Evolutionary conservation across 1,284 basidiomycete species (phyloP), one percentile per base, ranked within the genome.

Genomic region (Tylopilus sp.): DNA sequence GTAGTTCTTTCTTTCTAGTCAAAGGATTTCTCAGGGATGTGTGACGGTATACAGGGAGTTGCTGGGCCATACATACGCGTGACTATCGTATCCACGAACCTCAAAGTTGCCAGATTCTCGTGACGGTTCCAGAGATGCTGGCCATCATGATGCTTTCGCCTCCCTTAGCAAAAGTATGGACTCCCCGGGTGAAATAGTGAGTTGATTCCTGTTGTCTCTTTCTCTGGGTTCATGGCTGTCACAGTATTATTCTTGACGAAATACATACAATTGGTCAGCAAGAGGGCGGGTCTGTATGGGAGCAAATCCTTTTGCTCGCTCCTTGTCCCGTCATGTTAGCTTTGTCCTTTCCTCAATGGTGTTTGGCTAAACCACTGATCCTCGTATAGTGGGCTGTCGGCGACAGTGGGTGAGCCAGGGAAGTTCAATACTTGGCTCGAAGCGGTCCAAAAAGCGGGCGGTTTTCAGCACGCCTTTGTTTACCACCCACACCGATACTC

Each of bases 231-330:
- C 18, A 57, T 6, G 10, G 26, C 12, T 40, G 21, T 45, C 23
- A 15, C 15, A 83, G 82, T n/a, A 82, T 87, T 47, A 79, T 87
- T 41, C 68, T 87, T 10, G 84, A 87, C 51, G 84, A 87, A 60
- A 85, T 87, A 37, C 84, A 87, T 59, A 76, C 78, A 2, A 84
- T 88, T 37, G 84, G 84, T 2, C 81, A 85, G 46, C 75, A 83
- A 55, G 79, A 82, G 55, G 82, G 79, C 2, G 83, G 83, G 1
- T 71, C 79, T 0, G 78, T 85, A 3, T 86, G 84, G 85, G 84
- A 87, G 56, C 81, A 84, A 56, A 80, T 85, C 18, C 67, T 84
- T 8, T 63, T 86, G 5, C 66, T 85, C 7, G 77, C 82, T 3
- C 80, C 82, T 15, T 84, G 81, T 55, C 84, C 84, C 1, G 74